Conservation (phyloP, 176 grass and related monocot species). For the Olyra latifolia region DNA sequence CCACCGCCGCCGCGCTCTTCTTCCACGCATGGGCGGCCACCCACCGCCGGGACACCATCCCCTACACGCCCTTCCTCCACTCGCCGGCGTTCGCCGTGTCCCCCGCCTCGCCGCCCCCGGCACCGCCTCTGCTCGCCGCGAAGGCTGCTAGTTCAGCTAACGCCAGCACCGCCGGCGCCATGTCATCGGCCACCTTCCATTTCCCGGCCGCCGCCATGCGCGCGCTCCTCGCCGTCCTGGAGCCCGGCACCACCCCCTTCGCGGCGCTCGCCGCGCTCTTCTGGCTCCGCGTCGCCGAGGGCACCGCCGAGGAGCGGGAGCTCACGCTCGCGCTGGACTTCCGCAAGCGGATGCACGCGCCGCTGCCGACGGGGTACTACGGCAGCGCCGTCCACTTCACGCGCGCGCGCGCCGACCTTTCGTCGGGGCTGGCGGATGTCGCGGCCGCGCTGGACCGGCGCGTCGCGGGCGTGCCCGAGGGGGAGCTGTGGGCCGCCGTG, state of each 20-base stretch:
- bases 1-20: slow-evolving; percentile 58
- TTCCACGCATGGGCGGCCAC: slow-evolving; percentile 66
- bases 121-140: slow-evolving; percentile 41
- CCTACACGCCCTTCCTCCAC: slow-evolving; percentile 69
- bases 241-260: slow-evolving; percentile 50
- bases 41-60: slow-evolving; percentile 53
- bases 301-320: slow-evolving; percentile 26
- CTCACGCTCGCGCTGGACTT: slow-evolving; percentile 70
- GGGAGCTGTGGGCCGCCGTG: slow-evolving; percentile 56
- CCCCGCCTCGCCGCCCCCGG: neutral
- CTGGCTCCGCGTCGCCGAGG: slow-evolving; percentile 52
- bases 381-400: slow-evolving; percentile 69
- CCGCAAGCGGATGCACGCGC: slow-evolving; percentile 73
- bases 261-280: slow-evolving; percentile 68
- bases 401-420: slow-evolving; percentile 52
- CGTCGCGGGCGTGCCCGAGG: slow-evolving; percentile 46
- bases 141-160: slow-evolving; percentile 31
- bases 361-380: slow-evolving; percentile 69
- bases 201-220: slow-evolving; percentile 53
- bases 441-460: slow-evolving; percentile 45
- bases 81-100: slow-evolving; percentile 44
- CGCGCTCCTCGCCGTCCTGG: slow-evolving; percentile 42
- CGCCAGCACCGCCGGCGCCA: neutral
- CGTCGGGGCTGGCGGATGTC: slow-evolving; percentile 38
- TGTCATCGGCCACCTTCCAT: slow-evolving; percentile 76